Evolutionary conservation across 1,284 basidiomycete species (phyloP).

Genomic region (Marasmius fiardii): DNA sequence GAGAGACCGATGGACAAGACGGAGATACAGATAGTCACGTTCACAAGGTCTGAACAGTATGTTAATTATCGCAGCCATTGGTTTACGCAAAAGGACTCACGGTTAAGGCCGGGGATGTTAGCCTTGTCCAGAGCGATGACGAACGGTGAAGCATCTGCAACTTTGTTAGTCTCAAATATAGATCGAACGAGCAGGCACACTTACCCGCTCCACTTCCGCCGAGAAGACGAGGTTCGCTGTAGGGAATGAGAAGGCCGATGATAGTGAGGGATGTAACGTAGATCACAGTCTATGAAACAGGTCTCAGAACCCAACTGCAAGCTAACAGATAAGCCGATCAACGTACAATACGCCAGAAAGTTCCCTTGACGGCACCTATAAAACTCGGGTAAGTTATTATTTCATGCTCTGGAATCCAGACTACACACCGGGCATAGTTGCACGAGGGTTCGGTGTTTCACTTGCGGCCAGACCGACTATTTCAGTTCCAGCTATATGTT

Average conservation of each 20-base stretch:
- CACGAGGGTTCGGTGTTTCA: conserved; percentile 55
- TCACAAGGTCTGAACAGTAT: conserved; percentile 46
- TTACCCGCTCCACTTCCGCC: conserved; percentile 30
- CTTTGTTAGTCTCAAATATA: conserved; percentile 13
- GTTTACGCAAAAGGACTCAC: conserved; percentile 23
- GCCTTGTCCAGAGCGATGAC: conserved; percentile 64
- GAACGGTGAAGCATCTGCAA: conserved; percentile 49
- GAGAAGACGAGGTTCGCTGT: conserved; percentile 43
- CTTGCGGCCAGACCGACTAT: conserved; percentile 63
- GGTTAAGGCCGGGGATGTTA: conserved; percentile 56
- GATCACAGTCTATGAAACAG: conserved; percentile 31
- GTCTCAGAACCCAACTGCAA: background rate
- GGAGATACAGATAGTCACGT: conserved; percentile 66
- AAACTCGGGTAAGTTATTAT: background rate
- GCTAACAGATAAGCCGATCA: background rate
- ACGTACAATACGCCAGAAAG: conserved; percentile 42
- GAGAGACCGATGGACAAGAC: conserved; percentile 72
- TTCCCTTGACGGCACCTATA: conserved; percentile 37
- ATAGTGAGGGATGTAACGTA: conserved; percentile 38
- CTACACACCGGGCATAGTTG: conserved; percentile 46
- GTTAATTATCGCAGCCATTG: background rate
- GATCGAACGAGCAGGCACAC: conserved; percentile 1
- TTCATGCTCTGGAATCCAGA: background rate
- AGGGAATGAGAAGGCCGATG: conserved; percentile 47
- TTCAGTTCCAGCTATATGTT: conserved; percentile 53